Evolutionary conservation across 2,329 filamentous ascomycete genomes (phyloP).

Genomic region (Pseudonectria foliicola): DNA sequence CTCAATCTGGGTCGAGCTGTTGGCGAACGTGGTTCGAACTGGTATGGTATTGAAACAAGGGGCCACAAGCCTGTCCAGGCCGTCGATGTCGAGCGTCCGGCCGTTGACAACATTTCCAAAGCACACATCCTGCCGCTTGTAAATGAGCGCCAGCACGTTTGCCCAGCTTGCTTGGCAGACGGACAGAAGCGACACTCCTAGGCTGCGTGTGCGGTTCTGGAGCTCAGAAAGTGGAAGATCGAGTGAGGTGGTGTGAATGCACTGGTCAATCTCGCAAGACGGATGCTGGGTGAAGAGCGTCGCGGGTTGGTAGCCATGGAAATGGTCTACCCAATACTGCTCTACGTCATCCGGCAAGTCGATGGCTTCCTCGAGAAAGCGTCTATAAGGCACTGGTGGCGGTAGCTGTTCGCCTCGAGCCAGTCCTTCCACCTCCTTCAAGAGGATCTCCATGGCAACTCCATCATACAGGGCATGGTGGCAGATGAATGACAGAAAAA

Average conservation of each 20-base stretch:
- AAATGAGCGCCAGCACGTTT: constrained; percentile 50
- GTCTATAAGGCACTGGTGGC: constrained; percentile 46
- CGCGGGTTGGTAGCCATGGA: constrained; percentile 42
- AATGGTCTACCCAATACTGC: constrained; percentile 56
- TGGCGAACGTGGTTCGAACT: constrained; percentile 50
- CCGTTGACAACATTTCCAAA: constrained; percentile 86
- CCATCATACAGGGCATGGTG: constrained; percentile 89
- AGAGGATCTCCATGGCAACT: constrained; percentile 62
- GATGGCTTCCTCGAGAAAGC: constrained; percentile 57
- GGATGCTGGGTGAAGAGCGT: constrained; percentile 18
- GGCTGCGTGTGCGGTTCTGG: constrained; percentile 40
- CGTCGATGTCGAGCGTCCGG: constrained; percentile 58
- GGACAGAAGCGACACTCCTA: constrained; percentile 57
- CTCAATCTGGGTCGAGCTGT: constrained; percentile 42
- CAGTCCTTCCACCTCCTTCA: constrained; percentile 61
- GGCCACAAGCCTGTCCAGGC: constrained; percentile 66
- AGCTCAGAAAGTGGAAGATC: constrained; percentile 36
- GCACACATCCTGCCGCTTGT: constrained; percentile 59
- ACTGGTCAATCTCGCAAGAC: constrained; percentile 20
- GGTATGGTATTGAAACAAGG: constrained; percentile 92
- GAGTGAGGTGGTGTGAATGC: constrained; percentile 21
- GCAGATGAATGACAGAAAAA: constrained; percentile 43
- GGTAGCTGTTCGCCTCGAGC: constrained; percentile 42
- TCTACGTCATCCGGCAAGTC: constrained; percentile 42
- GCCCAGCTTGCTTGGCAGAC: constrained; percentile 69